Base-by-base conservation (phyloP, 176 grass and related monocot species). In the Aegilops speltoides region DNA sequence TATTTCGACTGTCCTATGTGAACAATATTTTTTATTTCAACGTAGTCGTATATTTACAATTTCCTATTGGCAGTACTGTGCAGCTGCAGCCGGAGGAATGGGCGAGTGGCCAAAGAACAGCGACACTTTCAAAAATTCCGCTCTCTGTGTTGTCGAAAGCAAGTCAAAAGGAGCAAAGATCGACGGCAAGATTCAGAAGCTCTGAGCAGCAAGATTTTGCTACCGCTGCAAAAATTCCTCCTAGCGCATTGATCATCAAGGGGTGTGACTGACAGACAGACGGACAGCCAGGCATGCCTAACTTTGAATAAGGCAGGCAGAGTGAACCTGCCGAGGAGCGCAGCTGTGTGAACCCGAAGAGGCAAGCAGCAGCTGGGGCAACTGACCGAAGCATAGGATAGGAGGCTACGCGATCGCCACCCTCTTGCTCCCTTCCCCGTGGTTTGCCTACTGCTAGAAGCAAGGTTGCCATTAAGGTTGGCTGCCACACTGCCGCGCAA, bases 381-480 rank as follows among this genome's bases (percentile, higher is more conserved):
- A 32, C 76, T 71, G 81, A 68, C 11, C 48, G 11, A 81, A 64
- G 62, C 82, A 50, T 87, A 85, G n/a, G 17, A 36, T 32, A 32
- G 34, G 34, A 36, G 34, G 36, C 6, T 38, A 38, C 36, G 8
- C 36, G 36, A 38, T 38, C 36, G 36, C 36, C 43, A 15, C 60
- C 0, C 19, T 38, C 31, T 56, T 20, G 38, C 68, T 26, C 79
- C 60, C 57, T 66, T 64, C 16, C 74, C 79, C 64, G 72, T 80
- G 87, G 79, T 83, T 85, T 89, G 80, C 84, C 90, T 87, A 85
- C 82, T 64, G 26, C 70, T 59, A 85, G 82, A 82, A 85, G 89
- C 89, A 91, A 88, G 71, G 77, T 71, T 81, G 77, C 77, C 86
- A 81, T 84, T 62, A 88, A 91, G 70, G 76, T 61, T 84, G 46